Evolutionary conservation across 2,329 filamentous ascomycete species (phyloP), one percentile per base, ranked within the genome.

Genomic region (Xylaria sp.): DNA sequence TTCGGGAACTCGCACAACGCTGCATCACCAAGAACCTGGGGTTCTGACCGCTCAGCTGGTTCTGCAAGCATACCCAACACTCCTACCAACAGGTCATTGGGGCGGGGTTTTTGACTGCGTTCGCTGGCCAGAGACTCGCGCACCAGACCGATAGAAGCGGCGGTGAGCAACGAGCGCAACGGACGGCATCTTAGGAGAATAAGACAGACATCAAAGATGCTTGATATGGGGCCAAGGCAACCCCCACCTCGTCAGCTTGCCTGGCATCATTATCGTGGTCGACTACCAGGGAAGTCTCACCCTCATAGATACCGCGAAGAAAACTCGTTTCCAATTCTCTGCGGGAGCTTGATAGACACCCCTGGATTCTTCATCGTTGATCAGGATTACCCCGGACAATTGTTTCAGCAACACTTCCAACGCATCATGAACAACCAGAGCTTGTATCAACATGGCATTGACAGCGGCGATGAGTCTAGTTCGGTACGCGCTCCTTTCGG

Each of bases 11-110:
- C 71, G 72, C 73, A 74, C 72, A 55, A 70, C 58, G 66, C 64
- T 64, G 71, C 72, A 72, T 71, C 71, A 66, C 64, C 67, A 72
- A 65, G 72, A 74, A 73, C 72, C 61, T 63, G 62, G 61, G 64
- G 69, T 68, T 69, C 64, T 72, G 70, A 73, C 73, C 72, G 72
- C 72, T 54, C 69, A 62, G 71, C 55, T 57, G 53, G 42, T 63
- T 45, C 72, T 73, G 72, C 72, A 74, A 68, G 67, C 54, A 57
- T 73, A 73, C 72, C 72, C 70, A 74, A 74, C 66, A 69, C 46
- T 58, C 59, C 58, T 65, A 56, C 43, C 54, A 37, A 61, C 37
- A 69, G 54, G 33, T 38, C 61, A 47, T 52, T 58, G 57, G 62
- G 67, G 70, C 69, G 68, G 71, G 70, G 66, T 66, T 46, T 53